These are phyloP conservation scores for Syzygium oleosum DNA, from an alignment of 345 rosid species.

Conservation along the genomic window DNA sequence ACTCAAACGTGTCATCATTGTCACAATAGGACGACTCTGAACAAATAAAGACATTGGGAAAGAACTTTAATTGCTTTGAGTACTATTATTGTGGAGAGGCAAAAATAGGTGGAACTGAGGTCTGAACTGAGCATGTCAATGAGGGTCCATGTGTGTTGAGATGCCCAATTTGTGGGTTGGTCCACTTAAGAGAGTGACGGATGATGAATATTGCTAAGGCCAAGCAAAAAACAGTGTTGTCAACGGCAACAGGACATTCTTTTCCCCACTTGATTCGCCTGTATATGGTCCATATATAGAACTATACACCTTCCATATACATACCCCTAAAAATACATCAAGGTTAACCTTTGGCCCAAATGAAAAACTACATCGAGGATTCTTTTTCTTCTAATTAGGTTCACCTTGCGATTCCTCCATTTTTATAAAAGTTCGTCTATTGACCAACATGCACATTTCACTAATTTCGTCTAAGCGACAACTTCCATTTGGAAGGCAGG, in stretches of 20 bases:
- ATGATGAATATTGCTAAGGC: not conserved
- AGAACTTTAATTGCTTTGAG: not conserved
- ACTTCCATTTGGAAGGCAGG: not conserved
- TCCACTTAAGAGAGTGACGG: not conserved
- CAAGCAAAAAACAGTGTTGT: not conserved
- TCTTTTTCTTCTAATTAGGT: not conserved
- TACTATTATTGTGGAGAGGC: constrained; percentile 2
- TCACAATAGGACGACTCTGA: constrained; percentile 1
- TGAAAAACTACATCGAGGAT: not conserved
- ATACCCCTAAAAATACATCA: not conserved
- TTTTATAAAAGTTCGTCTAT: not conserved
- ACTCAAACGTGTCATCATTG: constrained; percentile 9
- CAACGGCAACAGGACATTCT: not conserved
- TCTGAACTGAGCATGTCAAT: not conserved
- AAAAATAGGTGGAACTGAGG: not conserved
- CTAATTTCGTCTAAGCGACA: not conserved
- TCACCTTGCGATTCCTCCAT: not conserved
- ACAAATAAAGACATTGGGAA: not conserved
- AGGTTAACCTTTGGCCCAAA: not conserved
- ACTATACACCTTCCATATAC: not conserved
- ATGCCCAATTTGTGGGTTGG: not conserved
- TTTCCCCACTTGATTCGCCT: not conserved
- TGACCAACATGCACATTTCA: not conserved
- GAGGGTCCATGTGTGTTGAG: not conserved
- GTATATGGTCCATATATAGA: not conserved